Base-by-base conservation (phyloP, 495 filamentous ascomycete species). In the Hypomontagnella submonticulosa region DNA sequence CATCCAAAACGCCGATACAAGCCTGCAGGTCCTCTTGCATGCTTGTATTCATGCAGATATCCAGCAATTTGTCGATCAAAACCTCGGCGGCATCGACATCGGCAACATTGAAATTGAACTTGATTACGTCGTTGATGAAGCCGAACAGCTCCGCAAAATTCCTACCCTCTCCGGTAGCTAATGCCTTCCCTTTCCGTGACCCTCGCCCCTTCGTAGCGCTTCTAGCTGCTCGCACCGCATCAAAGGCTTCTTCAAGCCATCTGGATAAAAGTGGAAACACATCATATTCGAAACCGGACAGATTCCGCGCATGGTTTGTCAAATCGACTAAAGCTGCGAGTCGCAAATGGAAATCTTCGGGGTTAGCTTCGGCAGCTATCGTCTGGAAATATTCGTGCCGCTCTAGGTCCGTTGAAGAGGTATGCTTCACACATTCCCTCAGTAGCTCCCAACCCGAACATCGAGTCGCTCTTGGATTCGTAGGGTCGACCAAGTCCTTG, bases 61-160 rank as follows among this genome's bases (percentile, higher is more conserved):
- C 81, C 43, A 95, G 83, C 9, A 92, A 78, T 12, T 84, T 83
- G 19, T 83, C 81, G 32, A 99, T 83, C 48, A 99, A 73, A 7
- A 75, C 71, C 53, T 84, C 84, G 40, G 93, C 81, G 51, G 91
- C 88, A 23, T 82, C 81, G 48, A 90, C 86, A 36, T 84, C 82
- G 37, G 92, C 89, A 27, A 88, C 84, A 58, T 88, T 90, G 73
- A 89, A 89, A 75, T 92, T 94, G 76, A 94, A 89, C 66, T 89
- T 93, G 75, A 95, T 88, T 59, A 95, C 78, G 69, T 92, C 87
- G n/a, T 87, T 86, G 23, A 90, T 82, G 44, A 92, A 90, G 46
- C 84, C 80, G 67, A 96, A 90, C 5, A 96, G 77, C 55, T 87
- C 83, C 41, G 81, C 81, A 36, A 97, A 77, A 65, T 85, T 86